Evolutionary conservation across 2,329 filamentous ascomycete species (phyloP).

Genomic region (Huntiella moniliformis): DNA sequence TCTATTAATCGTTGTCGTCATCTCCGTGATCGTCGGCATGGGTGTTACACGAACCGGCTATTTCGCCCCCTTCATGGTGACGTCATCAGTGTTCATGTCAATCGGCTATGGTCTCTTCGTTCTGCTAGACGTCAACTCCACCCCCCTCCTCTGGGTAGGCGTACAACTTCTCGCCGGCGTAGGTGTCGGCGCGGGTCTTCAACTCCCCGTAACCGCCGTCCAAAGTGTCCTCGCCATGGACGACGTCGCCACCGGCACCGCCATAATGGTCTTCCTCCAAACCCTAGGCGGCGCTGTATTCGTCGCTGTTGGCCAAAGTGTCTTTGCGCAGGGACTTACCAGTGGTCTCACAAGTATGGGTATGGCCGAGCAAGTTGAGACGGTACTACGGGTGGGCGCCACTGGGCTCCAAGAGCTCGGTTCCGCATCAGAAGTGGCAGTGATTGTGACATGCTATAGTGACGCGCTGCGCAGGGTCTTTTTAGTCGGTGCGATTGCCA

Average conservation of each 20-base stretch:
- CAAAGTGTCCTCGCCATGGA: conserved; percentile 24
- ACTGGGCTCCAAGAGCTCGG: conserved; percentile 4
- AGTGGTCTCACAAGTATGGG: neutral
- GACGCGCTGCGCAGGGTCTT: conserved; percentile 7
- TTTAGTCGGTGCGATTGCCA: conserved; percentile 6
- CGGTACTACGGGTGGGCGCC: conserved; percentile 2
- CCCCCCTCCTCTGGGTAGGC: conserved; percentile 7
- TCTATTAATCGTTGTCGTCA: conserved; percentile 19
- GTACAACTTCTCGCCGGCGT: conserved; percentile 16
- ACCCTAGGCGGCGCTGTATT: conserved; percentile 28
- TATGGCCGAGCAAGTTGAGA: neutral
- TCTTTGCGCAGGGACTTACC: conserved; percentile 20
- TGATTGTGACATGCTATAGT: conserved; percentile 4
- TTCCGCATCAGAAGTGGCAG: neutral
- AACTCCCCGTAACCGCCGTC: conserved; percentile 26
- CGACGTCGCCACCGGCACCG: conserved; percentile 28
- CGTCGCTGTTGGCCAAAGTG: conserved; percentile 30
- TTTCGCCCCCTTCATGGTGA: conserved; percentile 23
- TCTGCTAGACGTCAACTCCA: conserved; percentile 18
- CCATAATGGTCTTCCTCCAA: conserved; percentile 28
- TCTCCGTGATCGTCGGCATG: conserved; percentile 18
- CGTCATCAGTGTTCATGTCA: conserved; percentile 16
- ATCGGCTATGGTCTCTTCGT: conserved; percentile 22
- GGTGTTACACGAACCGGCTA: conserved; percentile 21
- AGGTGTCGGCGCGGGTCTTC: conserved; percentile 24